Conservation (phyloP, 306 rosid species). For the Cicer judaicum region DNA sequence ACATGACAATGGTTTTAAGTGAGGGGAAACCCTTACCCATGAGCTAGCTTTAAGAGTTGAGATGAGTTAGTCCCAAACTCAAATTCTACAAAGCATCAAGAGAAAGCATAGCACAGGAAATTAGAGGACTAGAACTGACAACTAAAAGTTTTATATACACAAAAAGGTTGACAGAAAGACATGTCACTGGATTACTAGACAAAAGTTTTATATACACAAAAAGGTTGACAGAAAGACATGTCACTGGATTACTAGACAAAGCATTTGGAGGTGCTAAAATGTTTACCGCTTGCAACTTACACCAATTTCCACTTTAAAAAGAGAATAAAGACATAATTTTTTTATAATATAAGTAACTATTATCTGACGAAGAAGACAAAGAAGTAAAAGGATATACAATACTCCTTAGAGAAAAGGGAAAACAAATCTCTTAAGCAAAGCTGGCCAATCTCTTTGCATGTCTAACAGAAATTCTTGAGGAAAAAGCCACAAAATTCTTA, state of each 20-base stretch:
- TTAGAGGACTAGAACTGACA: conserved; percentile 8
- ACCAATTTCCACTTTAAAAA: conserved; percentile 33
- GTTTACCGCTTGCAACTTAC: conserved; percentile 24
- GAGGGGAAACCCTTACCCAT: background rate
- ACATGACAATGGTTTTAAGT: background rate
- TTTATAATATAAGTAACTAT: background rate
- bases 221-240: conserved; percentile 21
- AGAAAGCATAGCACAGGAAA: conserved; percentile 30
- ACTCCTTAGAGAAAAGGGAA: conserved; percentile 18
- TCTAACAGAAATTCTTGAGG: conserved; percentile 7
- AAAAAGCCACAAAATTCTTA: conserved; percentile 53
- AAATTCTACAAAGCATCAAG: conserved; percentile 2
- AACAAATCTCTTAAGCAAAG: conserved; percentile 22
- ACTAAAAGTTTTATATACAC: conserved; percentile 32
- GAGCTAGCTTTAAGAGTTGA: conserved; percentile 4
- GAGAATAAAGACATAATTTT: background rate
- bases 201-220: conserved; percentile 17
- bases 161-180: conserved; percentile 25
- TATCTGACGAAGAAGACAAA: background rate
- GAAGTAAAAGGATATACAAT: conserved; percentile 2
- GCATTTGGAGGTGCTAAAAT: conserved; percentile 22
- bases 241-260: background rate
- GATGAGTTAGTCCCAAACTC: background rate
- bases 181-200: conserved; percentile 4
- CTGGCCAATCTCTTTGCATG: conserved; percentile 31